Conservation (phyloP, 345 rosid species). For the Populus pruinosa region DNA sequence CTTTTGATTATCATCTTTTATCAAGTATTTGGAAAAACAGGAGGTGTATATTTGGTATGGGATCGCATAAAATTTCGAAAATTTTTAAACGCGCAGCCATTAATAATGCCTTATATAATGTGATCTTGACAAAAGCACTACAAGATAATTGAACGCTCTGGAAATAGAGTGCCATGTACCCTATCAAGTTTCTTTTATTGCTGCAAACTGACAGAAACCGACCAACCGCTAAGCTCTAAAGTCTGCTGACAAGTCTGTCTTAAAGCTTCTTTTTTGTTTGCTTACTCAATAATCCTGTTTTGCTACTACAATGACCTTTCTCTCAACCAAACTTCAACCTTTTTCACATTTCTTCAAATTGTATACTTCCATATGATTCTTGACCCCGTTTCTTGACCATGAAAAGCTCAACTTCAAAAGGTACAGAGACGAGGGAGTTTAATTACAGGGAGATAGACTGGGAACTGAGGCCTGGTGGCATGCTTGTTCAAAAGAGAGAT, state of each 20-base stretch:
- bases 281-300: conserved; percentile 20
- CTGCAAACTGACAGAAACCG: not conserved
- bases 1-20: not conserved
- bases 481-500: conserved; percentile 54
- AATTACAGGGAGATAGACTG: conserved; percentile 36
- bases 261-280: conserved; percentile 5
- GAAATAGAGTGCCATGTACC: not conserved
- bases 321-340: conserved; percentile 20
- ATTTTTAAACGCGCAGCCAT: not conserved
- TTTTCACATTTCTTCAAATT: not conserved
- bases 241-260: conserved; percentile 14
- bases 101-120: no score
- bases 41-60: not conserved
- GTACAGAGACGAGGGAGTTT: conserved; percentile 8
- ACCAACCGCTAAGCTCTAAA: not conserved
- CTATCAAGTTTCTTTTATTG: not conserved
- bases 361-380: not conserved
- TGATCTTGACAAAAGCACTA: not conserved
- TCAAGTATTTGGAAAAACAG: not conserved
- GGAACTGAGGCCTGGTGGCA: conserved; percentile 54
- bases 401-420: conserved; percentile 33
- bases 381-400: conserved; percentile 13
- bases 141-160: not conserved
- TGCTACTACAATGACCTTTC: conserved; percentile 9
- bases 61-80: not conserved